Conservation (phyloP, 306 rosid genomes). For the Quercus cerris region DNA sequence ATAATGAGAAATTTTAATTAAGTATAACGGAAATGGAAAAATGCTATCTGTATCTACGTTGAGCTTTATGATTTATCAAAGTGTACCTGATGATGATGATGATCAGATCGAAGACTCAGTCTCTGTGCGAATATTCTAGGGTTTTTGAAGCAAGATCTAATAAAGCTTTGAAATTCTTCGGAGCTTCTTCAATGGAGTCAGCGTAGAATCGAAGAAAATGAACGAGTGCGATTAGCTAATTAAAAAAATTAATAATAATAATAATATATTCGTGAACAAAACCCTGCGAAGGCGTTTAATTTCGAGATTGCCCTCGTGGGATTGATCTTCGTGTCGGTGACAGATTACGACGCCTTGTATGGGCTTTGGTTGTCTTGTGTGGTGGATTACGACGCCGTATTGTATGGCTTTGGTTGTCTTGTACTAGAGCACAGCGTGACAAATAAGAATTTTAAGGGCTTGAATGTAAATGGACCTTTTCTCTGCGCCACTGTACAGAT, state of each 20-base stretch:
- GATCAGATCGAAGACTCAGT: constrained; percentile 27
- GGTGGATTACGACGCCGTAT: background rate
- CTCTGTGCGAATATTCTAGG: constrained; percentile 24
- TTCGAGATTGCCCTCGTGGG: constrained; percentile 14
- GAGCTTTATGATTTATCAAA: background rate
- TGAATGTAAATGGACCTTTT: no score
- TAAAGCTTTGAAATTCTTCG: constrained; percentile 9
- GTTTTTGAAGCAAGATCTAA: constrained; percentile 32
- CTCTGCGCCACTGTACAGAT: no score
- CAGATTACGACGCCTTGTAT: background rate
- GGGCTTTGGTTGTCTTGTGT: background rate
- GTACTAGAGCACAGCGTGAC: no score
- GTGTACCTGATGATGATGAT: constrained; percentile 27
- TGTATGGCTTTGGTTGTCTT: no score
- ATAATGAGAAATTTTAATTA: background rate
- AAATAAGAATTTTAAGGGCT: no score
- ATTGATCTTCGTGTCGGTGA: background rate
- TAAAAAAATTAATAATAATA: background rate
- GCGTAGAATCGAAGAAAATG: constrained; percentile 9
- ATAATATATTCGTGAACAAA: background rate
- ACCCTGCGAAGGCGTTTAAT: background rate
- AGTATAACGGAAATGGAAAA: background rate
- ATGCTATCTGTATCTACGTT: background rate
- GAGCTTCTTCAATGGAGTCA: constrained; percentile 44
- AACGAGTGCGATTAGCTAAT: background rate